Evolutionary conservation across 108 stramenopile genomes (phyloP).

Genomic region (Aurantiochytrium sp.): DNA sequence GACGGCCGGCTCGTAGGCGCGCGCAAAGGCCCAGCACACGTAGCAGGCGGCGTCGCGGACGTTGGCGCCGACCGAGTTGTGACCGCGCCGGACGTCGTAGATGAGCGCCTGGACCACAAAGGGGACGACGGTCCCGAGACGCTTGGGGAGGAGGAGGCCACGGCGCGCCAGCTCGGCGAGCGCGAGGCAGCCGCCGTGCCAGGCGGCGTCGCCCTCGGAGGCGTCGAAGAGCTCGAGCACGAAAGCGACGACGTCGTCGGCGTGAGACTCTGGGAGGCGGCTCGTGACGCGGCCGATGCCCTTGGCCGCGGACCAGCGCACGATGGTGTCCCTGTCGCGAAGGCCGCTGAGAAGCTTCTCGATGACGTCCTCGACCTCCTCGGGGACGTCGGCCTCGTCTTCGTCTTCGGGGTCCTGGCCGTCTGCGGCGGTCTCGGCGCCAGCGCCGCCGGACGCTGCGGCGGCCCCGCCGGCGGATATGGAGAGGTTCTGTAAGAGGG

Average conservation of each 20-base stretch:
- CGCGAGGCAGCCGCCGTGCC: slow-evolving; percentile 96
- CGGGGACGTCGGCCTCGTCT: slow-evolving; percentile 65
- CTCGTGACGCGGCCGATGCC: slow-evolving; percentile 91
- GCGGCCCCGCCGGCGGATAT: no score
- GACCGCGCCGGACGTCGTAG: slow-evolving; percentile 81
- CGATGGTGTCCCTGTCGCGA: slow-evolving; percentile 81
- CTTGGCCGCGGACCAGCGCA: slow-evolving; percentile 97
- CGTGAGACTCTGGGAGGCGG: slow-evolving; percentile 77
- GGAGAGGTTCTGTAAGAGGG: slow-evolving; percentile 69
- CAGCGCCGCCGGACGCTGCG: no score
- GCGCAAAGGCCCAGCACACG: slow-evolving; percentile 95
- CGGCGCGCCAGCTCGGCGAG: slow-evolving; percentile 89
- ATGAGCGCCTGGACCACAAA: slow-evolving; percentile 68
- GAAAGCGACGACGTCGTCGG: slow-evolving; percentile 90
- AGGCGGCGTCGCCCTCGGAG: slow-evolving; percentile 67
- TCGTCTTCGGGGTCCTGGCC: no score
- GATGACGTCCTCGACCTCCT: slow-evolving; percentile 90
- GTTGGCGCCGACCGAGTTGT: slow-evolving; percentile 85
- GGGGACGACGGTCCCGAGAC: slow-evolving; percentile 76
- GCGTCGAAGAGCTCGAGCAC: slow-evolving; percentile 66
- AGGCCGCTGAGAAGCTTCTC: slow-evolving; percentile 74
- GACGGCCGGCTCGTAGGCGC: slow-evolving; percentile 81
- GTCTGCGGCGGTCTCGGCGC: no score
- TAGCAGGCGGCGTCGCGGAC: slow-evolving; percentile 97
- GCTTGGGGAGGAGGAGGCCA: slow-evolving; percentile 82